A percentile compares a stretch with the other conserved stretches of the same genome.
Evolutionary conservation across 495 filamentous ascomycete species (phyloP).

Genomic region (Parathielavia appendiculata): DNA sequence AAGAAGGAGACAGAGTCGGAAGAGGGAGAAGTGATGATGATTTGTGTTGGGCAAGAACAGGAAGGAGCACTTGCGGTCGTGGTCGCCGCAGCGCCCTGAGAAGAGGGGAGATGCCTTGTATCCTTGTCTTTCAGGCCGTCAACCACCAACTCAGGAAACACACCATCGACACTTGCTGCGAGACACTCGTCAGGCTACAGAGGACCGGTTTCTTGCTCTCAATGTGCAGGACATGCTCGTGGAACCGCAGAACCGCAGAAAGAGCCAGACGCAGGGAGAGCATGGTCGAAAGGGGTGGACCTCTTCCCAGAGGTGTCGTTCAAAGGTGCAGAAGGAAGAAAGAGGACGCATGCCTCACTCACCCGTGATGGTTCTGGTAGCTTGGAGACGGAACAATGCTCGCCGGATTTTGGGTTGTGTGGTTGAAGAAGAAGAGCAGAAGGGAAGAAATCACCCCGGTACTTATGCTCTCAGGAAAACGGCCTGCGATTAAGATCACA

Average conservation of each 20-base stretch:
- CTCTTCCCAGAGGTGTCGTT: not conserved
- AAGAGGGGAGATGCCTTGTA: not conserved
- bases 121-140: not conserved
- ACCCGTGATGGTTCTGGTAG: slow-evolving; percentile 6
- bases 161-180: not conserved
- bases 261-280: not conserved
- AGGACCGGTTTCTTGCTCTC: not conserved
- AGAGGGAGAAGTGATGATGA: not conserved
- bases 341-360: not conserved
- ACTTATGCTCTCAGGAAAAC: not conserved
- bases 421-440: not conserved
- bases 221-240: too few relatives aligned
- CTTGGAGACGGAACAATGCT: not conserved
- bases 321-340: not conserved
- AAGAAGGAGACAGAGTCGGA: not conserved
- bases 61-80: slow-evolving; percentile 10
- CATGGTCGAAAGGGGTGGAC: not conserved
- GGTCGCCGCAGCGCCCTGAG: not conserved
- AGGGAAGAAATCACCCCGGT: not conserved
- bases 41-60: slow-evolving; percentile 2
- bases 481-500: not conserved
- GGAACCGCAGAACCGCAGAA: not conserved
- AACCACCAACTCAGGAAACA: not conserved
- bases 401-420: not conserved
- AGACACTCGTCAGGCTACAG: not conserved